These are phyloP conservation scores for Xylariaceae sp. DNA, from an alignment of 2,329 filamentous ascomycete genomes.

Conservation along the genomic window DNA sequence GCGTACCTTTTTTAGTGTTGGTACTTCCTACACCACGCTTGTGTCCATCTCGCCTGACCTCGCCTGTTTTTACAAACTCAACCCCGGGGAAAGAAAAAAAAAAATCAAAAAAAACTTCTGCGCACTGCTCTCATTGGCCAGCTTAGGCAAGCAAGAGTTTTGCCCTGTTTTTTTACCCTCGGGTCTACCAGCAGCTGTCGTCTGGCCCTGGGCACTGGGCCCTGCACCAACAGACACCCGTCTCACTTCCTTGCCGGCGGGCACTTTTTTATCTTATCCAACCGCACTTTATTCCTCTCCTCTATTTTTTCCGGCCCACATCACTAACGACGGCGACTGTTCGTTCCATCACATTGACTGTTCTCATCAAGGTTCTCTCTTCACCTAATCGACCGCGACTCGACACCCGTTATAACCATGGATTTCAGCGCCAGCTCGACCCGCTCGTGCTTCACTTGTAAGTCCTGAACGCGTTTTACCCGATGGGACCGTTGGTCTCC, in stretches of 20 bases:
- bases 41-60: slow-evolving; percentile 4
- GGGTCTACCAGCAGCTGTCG: slow-evolving; percentile 9
- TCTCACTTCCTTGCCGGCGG: neutral
- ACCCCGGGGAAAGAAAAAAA: neutral
- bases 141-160: slow-evolving; percentile 12
- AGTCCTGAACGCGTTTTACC: slow-evolving; percentile 26
- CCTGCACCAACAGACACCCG: neutral
- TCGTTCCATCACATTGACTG: slow-evolving; percentile 6
- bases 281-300: neutral
- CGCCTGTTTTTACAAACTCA: neutral
- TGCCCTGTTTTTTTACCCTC: slow-evolving; percentile 8
- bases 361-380: neutral
- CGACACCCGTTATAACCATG: slow-evolving; percentile 34
- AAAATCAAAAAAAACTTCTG: slow-evolving; percentile 5
- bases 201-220: neutral
- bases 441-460: slow-evolving; percentile 50
- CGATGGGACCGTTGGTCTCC: slow-evolving; percentile 4
- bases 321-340: slow-evolving; percentile 8
- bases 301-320: neutral
- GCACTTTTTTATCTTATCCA: neutral
- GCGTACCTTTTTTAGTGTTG: neutral
- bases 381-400: neutral
- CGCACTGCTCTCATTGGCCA: slow-evolving; percentile 17
- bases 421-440: slow-evolving; percentile 35
- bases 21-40: neutral